Evolutionary conservation across 2,329 filamentous ascomycete species (phyloP), one percentile per base, ranked within the genome.

Genomic region (Parascedosporium putredinis): DNA sequence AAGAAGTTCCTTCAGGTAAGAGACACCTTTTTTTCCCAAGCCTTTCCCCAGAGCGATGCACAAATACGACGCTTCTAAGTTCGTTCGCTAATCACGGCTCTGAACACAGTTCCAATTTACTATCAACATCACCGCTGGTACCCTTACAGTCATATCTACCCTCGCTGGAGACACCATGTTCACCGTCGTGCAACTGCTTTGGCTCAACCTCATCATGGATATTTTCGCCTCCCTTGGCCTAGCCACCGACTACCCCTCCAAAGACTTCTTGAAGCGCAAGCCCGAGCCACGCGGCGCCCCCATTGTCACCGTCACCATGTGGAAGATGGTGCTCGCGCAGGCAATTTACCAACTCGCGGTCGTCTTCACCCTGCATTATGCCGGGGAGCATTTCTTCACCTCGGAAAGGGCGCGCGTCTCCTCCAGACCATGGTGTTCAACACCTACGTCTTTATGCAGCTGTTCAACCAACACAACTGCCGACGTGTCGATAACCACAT

Each of bases 391-490:
- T 76, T 84, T 36, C 71, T 84, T 18, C 10, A 50, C 51, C 10
- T 45, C 42, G 8, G 79, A 78, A 55, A 60, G 70, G 47, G 53
- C 59, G 12, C 27, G 27, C 6, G 48, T 61, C 50, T 58, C 70
- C 47, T 82, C 31, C 69, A 78, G 55, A 82, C 80, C 1, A 69
- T 83, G 50, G 75, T 85, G 45, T 85, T 85, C 67, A 85, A 85
- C 63, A 79, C 76, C 0, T 85, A 83, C 55, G 81, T 85, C 2
- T 85, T 80, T 79, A 80, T 84, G 74, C 82, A 85, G 58, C 82
- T 85, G 53, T 85, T 84, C 67, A 84, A 84, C 62, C 74, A 81
- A 62, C 75, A 81, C 66, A 83, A 83, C 63, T 80, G 79, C 58
- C 73, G 79, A 27, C 76, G 78, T 36, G 67, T 82, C 0, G 79